A percentile compares a stretch with the other conserved stretches of the same genome.
phyloP scores from a whole-genome alignment of 192 early-diverging fungal species.

The Backusella sp. region DNA sequence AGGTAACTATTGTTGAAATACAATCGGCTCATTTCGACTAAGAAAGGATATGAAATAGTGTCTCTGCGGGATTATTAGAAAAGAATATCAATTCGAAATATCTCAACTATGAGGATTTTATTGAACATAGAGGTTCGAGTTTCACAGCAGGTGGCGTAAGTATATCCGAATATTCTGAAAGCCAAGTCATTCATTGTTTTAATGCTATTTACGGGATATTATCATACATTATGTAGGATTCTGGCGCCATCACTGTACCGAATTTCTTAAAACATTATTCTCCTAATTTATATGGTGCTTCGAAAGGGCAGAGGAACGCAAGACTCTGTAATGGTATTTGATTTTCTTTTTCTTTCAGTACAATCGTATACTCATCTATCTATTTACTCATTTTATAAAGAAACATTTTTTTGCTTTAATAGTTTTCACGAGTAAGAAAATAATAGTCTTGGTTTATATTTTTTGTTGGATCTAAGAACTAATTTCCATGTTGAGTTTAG shows the following conservation, averaged over 20 bases:
- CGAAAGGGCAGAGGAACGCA: conserved; percentile 28
- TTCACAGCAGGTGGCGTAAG: conserved; percentile 53
- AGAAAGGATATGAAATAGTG: background rate
- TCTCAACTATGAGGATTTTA: background rate
- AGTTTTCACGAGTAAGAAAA: conserved; percentile 3
- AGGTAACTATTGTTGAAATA: background rate
- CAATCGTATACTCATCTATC: background rate
- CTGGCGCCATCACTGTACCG: conserved; percentile 34
- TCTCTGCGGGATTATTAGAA: conserved; percentile 3
- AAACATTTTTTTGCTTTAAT: conserved; percentile 9
- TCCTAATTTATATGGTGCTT: conserved; percentile 38
- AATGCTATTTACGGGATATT: background rate
- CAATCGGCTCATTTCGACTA: background rate
- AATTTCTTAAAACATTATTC: conserved; percentile 48
- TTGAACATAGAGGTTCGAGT: conserved; percentile 42
- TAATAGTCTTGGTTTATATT: background rate
- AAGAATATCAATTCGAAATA: background rate
- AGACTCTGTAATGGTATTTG: background rate
- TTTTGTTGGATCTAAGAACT: background rate
- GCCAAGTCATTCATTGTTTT: background rate
- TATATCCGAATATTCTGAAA: background rate
- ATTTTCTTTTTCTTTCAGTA: background rate
- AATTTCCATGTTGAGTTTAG: background rate
- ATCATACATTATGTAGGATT: conserved; percentile 25
- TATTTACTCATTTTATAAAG: background rate